Evolutionary conservation across 345 rosid genomes (phyloP).

Genomic region (Salix dunnii): DNA sequence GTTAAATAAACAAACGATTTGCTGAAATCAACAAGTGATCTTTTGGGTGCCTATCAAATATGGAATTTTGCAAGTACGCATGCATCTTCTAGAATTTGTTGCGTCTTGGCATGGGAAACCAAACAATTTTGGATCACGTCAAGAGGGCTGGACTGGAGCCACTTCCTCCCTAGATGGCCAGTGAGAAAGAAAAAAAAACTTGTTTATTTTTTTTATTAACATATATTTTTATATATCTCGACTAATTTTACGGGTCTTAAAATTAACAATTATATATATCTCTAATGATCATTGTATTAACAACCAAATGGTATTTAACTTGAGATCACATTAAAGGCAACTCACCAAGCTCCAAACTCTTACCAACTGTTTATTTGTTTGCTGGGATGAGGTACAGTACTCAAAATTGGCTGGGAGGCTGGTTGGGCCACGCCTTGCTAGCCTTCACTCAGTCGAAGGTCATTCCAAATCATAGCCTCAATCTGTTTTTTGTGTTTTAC

Average conservation of each 20-base stretch:
- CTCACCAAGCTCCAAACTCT: too few species aligned
- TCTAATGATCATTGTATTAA: too few species aligned
- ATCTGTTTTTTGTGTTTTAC: too few species aligned
- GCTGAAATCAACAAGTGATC: constrained; percentile 5
- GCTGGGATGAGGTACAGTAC: not conserved
- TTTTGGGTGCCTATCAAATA: not conserved
- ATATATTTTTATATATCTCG: too few species aligned
- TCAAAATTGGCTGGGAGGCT: constrained; percentile 3
- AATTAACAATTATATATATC: too few species aligned
- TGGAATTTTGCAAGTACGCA: not conserved
- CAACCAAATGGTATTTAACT: too few species aligned
- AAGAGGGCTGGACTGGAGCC: not conserved
- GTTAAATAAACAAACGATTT: constrained; percentile 14
- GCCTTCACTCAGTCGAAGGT: too few species aligned
- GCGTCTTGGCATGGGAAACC: not conserved
- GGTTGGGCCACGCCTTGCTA: not conserved
- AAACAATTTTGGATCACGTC: not conserved
- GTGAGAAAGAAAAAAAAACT: too few species aligned
- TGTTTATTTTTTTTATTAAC: too few species aligned
- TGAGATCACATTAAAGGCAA: too few species aligned
- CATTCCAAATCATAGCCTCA: too few species aligned
- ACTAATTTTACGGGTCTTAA: too few species aligned
- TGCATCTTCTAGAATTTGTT: not conserved
- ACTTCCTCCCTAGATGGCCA: not conserved
- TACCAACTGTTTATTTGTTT: not conserved